Conservation (phyloP, 371 early-diverging fungal species). For the Mortierella sp. region DNA sequence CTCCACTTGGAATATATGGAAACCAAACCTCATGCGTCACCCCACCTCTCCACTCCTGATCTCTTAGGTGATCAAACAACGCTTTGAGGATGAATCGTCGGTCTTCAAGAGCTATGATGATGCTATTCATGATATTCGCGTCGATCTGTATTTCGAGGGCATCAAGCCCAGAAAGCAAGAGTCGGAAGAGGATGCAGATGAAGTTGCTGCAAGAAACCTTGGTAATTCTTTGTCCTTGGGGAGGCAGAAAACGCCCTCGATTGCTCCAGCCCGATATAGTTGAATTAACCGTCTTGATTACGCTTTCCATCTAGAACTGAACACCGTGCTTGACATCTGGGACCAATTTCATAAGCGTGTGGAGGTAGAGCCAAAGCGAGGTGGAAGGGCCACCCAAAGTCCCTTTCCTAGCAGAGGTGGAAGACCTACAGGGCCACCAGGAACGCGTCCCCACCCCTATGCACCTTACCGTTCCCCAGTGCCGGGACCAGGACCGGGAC, state of each 20-base stretch:
- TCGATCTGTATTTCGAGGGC: constrained; percentile 54
- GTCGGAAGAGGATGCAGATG: constrained; percentile 25
- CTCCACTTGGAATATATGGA: background rate
- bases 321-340: constrained; percentile 40
- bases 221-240: constrained; percentile 11
- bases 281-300: background rate
- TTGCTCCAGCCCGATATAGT: background rate
- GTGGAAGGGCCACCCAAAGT: constrained; percentile 34
- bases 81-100: constrained; percentile 59
- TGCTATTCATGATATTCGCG: constrained; percentile 60
- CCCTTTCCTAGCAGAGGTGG: constrained; percentile 35
- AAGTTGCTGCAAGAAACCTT: constrained; percentile 17
- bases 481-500: constrained; percentile 7
- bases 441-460: constrained; percentile 44
- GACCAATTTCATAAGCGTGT: constrained; percentile 43
- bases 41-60: background rate
- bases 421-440: constrained; percentile 32
- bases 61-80: constrained; percentile 58
- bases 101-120: constrained; percentile 61
- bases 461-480: constrained; percentile 35
- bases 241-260: background rate
- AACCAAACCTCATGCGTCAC: background rate
- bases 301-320: constrained; percentile 23
- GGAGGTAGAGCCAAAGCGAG: constrained; percentile 42
- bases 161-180: constrained; percentile 49